A percentile compares a stretch with the other conserved stretches of the same genome.
Evolutionary conservation across 2,329 filamentous ascomycete genomes (phyloP).

Genomic region (Penicillium italicum): DNA sequence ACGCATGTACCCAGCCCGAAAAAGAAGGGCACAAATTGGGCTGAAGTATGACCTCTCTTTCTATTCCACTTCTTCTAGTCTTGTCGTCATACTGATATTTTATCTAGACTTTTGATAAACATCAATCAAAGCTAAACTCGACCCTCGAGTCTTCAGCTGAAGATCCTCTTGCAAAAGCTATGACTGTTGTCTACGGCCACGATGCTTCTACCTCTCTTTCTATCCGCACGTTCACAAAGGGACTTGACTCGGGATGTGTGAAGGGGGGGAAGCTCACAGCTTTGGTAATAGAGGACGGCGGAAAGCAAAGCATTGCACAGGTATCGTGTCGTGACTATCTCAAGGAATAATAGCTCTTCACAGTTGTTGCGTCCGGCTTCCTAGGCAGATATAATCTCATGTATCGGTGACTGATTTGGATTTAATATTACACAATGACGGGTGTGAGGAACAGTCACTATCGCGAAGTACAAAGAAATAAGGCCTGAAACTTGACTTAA

Average conservation of each 20-base stretch:
- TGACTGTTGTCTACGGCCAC: constrained; percentile 82
- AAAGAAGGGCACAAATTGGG: constrained; percentile 61
- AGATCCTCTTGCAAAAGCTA: constrained; percentile 37
- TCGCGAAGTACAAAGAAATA: no score
- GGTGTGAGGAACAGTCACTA: not conserved
- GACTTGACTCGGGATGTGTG: constrained; percentile 80
- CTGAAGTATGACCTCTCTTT: constrained; percentile 44
- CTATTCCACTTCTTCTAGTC: not conserved
- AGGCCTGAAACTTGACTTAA: no score
- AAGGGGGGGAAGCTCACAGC: constrained; percentile 72
- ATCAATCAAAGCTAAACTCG: constrained; percentile 36
- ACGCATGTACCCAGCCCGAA: constrained; percentile 56
- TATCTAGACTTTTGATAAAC: constrained; percentile 50
- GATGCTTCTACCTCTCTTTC: constrained; percentile 70
- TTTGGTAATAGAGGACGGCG: constrained; percentile 64
- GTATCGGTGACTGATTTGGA: not conserved
- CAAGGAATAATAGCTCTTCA: constrained; percentile 9
- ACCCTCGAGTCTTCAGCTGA: constrained; percentile 16
- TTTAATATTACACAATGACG: not conserved
- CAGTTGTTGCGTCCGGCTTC: not conserved
- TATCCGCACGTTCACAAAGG: constrained; percentile 68
- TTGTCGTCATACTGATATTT: constrained; percentile 1
- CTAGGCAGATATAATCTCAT: not conserved
- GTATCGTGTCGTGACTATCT: constrained; percentile 41
- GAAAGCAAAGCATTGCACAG: constrained; percentile 42